Evolutionary conservation across 257 asterid species (phyloP), one percentile per base, ranked within the genome.

Genomic region (Solanum sitiens): DNA sequence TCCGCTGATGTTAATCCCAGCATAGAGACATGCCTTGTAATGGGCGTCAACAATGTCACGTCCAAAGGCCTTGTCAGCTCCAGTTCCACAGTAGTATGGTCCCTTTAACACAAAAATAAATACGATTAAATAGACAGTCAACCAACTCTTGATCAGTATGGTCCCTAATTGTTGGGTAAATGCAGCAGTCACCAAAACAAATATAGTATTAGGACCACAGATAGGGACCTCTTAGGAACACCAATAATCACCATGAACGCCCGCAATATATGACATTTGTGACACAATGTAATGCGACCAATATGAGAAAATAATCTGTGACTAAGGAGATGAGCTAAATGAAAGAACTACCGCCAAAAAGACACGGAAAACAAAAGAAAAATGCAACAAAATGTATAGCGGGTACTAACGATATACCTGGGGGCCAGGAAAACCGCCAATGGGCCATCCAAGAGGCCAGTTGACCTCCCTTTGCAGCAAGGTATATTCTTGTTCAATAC

Each of bases 391-490:
- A 50, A 50, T 30, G 45, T 3, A 32, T 20, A 47, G 44, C 25
- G 3, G 53, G 61, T 50, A 80, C 18, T 79, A 79, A 27, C 18
- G 18, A 73, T 11, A 87, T 87, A 96, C 99, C 97, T 96, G 99
- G 77, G 99, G 98, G 87, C 98, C 98, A 13, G 99, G 99, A 86
- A 27, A 96, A 42, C 99, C 99, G 7, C 99, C 98, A 8, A 83
- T 4, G 9, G 98, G 98, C 99, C 99, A 97, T 72, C 99, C 99
- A 11, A 97, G 86, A 9, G 99, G 99, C 99, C 99, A 97, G 77
- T 92, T 95, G 11, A 95, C 91, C 63, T 93, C 91, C 90, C 90
- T 95, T 84, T 97, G 94, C 93, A 97, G 80, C 83, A 97, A 88
- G 88, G 99, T 97, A 89, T 97, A 97, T 83, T 97, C 99, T 93